These are phyloP conservation scores for Leucocoprinus sp. DNA, from an alignment of 768 basidiomycete species.

Conservation along the genomic window DNA sequence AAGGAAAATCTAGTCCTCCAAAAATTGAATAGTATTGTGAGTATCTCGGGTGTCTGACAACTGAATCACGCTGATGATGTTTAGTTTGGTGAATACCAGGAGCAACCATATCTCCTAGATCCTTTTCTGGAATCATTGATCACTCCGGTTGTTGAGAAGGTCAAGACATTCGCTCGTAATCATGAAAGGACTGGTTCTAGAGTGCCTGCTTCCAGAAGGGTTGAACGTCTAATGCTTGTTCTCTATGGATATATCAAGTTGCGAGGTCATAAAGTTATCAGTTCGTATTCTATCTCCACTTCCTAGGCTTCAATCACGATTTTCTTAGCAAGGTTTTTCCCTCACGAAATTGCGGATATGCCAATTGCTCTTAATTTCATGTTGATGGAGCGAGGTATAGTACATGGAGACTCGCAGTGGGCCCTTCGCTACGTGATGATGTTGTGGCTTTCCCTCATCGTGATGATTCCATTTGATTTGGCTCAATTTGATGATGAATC, in stretches of 20 bases:
- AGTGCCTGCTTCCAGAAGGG: constrained; percentile 27
- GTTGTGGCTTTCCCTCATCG: constrained; percentile 90
- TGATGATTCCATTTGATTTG: constrained; percentile 90
- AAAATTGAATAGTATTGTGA: constrained; percentile 43
- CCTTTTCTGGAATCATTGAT: constrained; percentile 79
- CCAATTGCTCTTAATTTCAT: constrained; percentile 66
- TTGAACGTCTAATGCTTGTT: constrained; percentile 47
- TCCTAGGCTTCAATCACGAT: constrained; percentile 1
- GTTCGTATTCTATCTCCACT: constrained; percentile 31
- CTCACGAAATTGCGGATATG: constrained; percentile 82
- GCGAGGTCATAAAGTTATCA: constrained; percentile 85
- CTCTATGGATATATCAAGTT: constrained; percentile 82
- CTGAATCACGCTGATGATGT: background rate
- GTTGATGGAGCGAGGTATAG: constrained; percentile 34
- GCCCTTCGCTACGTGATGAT: constrained; percentile 74
- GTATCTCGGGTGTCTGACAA: constrained; percentile 17
- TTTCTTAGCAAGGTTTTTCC: constrained; percentile 79
- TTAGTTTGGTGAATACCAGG: constrained; percentile 86
- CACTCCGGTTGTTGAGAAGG: constrained; percentile 55
- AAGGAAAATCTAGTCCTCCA: constrained; percentile 33
- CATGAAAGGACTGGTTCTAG: constrained; percentile 25
- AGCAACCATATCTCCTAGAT: constrained; percentile 88
- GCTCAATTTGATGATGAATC: constrained; percentile 70
- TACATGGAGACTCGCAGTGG: constrained; percentile 51
- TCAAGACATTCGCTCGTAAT: constrained; percentile 47